Evolutionary conservation across 192 early-diverging fungal genomes (phyloP).

Genomic region (Coemansia sp.): DNA sequence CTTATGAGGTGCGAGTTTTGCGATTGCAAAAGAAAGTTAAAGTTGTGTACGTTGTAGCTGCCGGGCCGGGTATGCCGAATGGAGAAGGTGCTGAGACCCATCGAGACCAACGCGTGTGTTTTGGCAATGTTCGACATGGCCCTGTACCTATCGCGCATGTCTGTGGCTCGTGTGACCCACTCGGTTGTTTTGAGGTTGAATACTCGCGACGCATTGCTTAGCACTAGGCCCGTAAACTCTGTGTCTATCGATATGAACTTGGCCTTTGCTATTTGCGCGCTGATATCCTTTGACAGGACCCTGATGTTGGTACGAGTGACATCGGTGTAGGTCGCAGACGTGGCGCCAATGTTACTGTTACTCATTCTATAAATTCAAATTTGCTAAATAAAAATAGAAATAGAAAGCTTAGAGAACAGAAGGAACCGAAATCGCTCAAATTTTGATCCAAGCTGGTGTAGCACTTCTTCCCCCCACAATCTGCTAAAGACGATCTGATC

Average conservation of each 20-base stretch:
- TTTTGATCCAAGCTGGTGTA: not conserved
- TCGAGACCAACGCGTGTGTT: slow-evolving; percentile 77
- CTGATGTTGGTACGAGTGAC: slow-evolving; percentile 67
- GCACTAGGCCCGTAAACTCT: slow-evolving; percentile 87
- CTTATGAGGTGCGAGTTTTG: slow-evolving; percentile 69
- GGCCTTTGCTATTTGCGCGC: slow-evolving; percentile 56
- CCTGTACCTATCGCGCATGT: slow-evolving; percentile 84
- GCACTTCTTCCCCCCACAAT: not conserved
- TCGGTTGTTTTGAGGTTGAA: slow-evolving; percentile 39
- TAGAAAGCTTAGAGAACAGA: not conserved
- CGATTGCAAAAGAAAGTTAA: slow-evolving; percentile 57
- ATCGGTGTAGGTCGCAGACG: slow-evolving; percentile 62
- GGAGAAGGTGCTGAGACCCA: slow-evolving; percentile 68
- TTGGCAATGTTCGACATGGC: slow-evolving; percentile 72
- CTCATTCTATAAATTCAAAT: slow-evolving; percentile 13
- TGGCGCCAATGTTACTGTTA: slow-evolving; percentile 15
- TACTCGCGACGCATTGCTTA: slow-evolving; percentile 29
- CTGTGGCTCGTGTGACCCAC: slow-evolving; percentile 55
- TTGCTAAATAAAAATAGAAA: not conserved
- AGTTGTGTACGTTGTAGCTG: slow-evolving; percentile 68
- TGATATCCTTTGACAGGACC: slow-evolving; percentile 52
- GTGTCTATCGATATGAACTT: slow-evolving; percentile 86
- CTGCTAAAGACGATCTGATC: not conserved
- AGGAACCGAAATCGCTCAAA: not conserved
- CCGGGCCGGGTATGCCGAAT: slow-evolving; percentile 30